Conservation (phyloP, 2,329 filamentous ascomycete genomes). For the Intubia oerlemansii region DNA sequence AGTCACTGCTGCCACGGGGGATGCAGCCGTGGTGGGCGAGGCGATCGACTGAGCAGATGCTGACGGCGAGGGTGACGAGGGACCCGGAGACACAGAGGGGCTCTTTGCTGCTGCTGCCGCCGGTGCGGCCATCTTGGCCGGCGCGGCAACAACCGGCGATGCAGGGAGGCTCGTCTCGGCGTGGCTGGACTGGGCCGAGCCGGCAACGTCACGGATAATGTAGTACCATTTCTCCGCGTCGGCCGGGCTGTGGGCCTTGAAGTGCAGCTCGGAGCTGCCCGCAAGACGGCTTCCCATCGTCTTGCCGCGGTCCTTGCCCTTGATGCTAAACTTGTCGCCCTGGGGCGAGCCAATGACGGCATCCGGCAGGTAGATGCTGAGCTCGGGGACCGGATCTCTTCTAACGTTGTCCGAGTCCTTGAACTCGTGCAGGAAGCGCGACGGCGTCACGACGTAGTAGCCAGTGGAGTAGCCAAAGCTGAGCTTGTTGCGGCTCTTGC, state of each 20-base stretch:
- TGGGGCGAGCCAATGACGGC: conserved; percentile 51
- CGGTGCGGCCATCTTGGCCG: conserved; percentile 6
- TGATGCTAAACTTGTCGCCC: conserved; percentile 78
- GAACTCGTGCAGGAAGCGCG: conserved; percentile 87
- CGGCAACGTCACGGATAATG: conserved; percentile 41
- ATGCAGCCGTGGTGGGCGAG: too few species aligned
- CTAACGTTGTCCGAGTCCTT: conserved; percentile 63
- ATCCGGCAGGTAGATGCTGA: conserved; percentile 82
- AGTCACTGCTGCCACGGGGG: too few species aligned
- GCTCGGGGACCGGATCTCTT: conserved; percentile 60
- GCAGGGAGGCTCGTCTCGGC: conserved; percentile 11
- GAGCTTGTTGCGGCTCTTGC: conserved; percentile 74
- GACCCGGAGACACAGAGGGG: too few species aligned
- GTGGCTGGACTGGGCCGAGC: conserved; percentile 21
- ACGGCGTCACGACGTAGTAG: conserved; percentile 80
- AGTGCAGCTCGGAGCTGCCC: conserved; percentile 58
- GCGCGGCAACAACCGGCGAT: conserved; percentile 13
- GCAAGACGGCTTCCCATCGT: conserved; percentile 63
- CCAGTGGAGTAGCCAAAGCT: conserved; percentile 53
- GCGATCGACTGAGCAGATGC: too few species aligned
- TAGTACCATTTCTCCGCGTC: conserved; percentile 77
- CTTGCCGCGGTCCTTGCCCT: conserved; percentile 79
- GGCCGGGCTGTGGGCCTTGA: conserved; percentile 65
- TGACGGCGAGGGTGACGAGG: too few species aligned
- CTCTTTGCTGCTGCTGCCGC: too few species aligned